phyloP scores from a whole-genome alignment of 1,284 basidiomycete genomes.

The Anthracocystis panici-leucophaei region DNA sequence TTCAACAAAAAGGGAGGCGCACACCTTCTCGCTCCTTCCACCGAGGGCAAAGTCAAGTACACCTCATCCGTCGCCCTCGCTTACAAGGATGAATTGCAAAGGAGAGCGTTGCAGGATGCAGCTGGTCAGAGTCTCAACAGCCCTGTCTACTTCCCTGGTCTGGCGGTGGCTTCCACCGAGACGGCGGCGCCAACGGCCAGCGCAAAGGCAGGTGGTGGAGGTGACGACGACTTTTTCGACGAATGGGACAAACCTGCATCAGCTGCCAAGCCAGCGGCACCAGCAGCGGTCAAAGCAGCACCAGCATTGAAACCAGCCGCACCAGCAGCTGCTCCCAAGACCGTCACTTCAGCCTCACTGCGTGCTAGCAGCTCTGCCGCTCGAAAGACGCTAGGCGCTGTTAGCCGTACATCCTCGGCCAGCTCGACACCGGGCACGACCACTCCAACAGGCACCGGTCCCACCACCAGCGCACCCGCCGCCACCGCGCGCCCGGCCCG shows the following conservation, averaged over 20 bases:
- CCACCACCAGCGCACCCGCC: constrained; percentile 28
- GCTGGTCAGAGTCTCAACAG: constrained; percentile 59
- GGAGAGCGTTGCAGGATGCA: constrained; percentile 83
- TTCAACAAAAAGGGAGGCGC: constrained; percentile 87
- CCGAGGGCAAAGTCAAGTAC: constrained; percentile 89
- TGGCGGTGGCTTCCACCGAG: constrained; percentile 71
- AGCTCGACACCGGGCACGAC: constrained; percentile 50
- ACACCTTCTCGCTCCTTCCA: constrained; percentile 77
- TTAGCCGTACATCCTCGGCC: constrained; percentile 53
- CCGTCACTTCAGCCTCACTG: constrained; percentile 60
- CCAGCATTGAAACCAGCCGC: constrained; percentile 28
- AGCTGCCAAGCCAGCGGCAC: constrained; percentile 39
- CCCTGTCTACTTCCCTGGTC: constrained; percentile 64
- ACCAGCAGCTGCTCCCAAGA: constrained; percentile 49
- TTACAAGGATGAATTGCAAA: constrained; percentile 92
- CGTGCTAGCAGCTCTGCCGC: constrained; percentile 48
- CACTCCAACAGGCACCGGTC: constrained; percentile 44
- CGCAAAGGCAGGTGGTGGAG: constrained; percentile 73
- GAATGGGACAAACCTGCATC: constrained; percentile 87
- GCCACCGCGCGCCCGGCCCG: constrained; percentile 45
- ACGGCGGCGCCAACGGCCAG: constrained; percentile 60
- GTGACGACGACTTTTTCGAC: constrained; percentile 90
- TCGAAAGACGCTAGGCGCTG: constrained; percentile 45
- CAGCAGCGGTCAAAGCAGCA: constrained; percentile 39
- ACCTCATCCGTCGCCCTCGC: constrained; percentile 82